Percentiles rank a stretch among this genome's conserved stretches.
phyloP scores from a whole-genome alignment of 2,329 filamentous ascomycete genomes.

The Cladosporium sp. region DNA sequence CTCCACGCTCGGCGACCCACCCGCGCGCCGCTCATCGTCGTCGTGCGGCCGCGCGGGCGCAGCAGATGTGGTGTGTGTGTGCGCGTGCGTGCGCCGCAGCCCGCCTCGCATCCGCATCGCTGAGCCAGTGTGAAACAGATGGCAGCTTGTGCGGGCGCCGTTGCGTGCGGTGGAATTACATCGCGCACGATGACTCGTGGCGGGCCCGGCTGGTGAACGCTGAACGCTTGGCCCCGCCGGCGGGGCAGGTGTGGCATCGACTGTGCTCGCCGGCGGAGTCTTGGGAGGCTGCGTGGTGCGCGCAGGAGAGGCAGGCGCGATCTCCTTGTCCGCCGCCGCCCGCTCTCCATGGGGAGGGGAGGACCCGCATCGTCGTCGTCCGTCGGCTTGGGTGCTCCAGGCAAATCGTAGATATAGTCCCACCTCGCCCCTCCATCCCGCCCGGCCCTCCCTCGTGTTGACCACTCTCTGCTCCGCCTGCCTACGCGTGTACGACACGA shows the following conservation, averaged over 20 bases:
- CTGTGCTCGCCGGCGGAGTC: background rate
- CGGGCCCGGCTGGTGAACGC: background rate
- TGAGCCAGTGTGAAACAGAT: conserved; percentile 9
- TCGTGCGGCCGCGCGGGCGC: too few relatives aligned
- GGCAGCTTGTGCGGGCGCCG: background rate
- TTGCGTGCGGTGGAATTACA: conserved; percentile 1
- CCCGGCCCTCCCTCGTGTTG: background rate
- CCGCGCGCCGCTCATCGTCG: background rate
- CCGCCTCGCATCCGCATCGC: background rate
- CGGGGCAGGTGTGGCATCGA: background rate
- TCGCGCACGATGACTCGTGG: conserved; percentile 7
- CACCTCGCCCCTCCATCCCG: conserved; percentile 4
- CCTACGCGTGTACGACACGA: too few relatives aligned
- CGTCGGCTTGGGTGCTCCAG: too few relatives aligned
- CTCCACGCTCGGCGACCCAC: conserved; percentile 9
- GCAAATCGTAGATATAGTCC: conserved; percentile 10
- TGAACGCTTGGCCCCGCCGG: conserved; percentile 4
- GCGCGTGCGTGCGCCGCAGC: background rate
- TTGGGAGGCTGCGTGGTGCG: background rate
- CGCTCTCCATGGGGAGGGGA: background rate
- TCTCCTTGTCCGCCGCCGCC: background rate
- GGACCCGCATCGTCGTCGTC: background rate
- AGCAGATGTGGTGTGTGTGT: background rate
- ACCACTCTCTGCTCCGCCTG: too few relatives aligned
- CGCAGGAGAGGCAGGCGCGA: conserved; percentile 3